Evolutionary conservation across 2,329 filamentous ascomycete species (phyloP).

Genomic region (Paracoccidioides brasiliensis): DNA sequence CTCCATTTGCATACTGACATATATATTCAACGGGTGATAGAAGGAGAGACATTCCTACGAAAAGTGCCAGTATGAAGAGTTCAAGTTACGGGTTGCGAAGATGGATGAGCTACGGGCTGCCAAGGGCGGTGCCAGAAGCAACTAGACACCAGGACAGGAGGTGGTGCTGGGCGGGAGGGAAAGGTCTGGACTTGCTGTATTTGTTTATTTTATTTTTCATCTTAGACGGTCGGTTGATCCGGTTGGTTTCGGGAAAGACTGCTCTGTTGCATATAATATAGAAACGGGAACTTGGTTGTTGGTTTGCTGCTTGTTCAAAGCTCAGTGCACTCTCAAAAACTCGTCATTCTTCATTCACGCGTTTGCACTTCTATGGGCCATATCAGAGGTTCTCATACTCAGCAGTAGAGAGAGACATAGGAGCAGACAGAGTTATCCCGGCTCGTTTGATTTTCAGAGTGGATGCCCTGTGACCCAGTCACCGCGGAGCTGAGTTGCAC

Average conservation of each 20-base stretch:
- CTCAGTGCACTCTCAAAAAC: background rate
- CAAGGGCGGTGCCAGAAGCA: constrained; percentile 74
- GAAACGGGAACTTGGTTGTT: background rate
- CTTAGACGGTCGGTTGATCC: background rate
- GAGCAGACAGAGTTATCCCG: too few species aligned
- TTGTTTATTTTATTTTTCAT: background rate
- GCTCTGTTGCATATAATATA: background rate
- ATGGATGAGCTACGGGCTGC: constrained; percentile 90
- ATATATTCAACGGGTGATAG: constrained; percentile 35
- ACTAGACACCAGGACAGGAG: constrained; percentile 26
- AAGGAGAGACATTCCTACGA: constrained; percentile 96
- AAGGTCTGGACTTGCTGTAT: background rate
- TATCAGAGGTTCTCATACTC: too few species aligned
- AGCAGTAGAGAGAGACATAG: too few species aligned
- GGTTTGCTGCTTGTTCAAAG: background rate
- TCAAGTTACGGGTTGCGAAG: constrained; percentile 96
- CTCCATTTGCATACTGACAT: constrained; percentile 3
- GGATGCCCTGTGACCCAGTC: too few species aligned
- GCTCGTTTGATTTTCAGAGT: too few species aligned
- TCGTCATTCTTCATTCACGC: too few species aligned
- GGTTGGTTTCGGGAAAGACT: background rate
- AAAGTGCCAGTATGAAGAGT: constrained; percentile 98
- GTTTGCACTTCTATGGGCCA: too few species aligned
- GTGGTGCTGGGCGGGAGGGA: background rate
- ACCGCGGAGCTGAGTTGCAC: too few species aligned